These are phyloP conservation scores for Eucalyptus regnans DNA, from an alignment of 345 rosid genomes.

Conservation along the genomic window DNA sequence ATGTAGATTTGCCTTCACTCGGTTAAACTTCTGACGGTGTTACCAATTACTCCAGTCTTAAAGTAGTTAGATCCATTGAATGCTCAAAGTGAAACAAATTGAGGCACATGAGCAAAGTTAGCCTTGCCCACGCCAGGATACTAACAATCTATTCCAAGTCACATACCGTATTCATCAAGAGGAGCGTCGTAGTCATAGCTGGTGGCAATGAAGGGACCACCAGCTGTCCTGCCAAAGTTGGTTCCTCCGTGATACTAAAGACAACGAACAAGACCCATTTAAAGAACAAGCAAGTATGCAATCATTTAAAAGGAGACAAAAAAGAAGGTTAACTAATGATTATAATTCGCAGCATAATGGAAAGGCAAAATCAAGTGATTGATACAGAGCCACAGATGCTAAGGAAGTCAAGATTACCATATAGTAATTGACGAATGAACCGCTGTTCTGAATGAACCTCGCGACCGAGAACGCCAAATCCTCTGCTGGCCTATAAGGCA, in stretches of 20 bases:
- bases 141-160: not conserved
- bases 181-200: slow-evolving; percentile 49
- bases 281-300: not conserved
- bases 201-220: slow-evolving; percentile 37
- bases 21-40: not conserved
- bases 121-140: not conserved
- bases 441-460: slow-evolving; percentile 32
- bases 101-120: not conserved
- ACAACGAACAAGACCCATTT: not conserved
- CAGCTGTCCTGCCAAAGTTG: slow-evolving; percentile 34
- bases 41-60: not conserved
- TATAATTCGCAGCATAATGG: not conserved
- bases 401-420: slow-evolving; percentile 5
- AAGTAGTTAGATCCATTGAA: not conserved
- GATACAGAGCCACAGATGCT: not conserved
- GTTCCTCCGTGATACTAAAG: slow-evolving; percentile 43
- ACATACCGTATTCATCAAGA: slow-evolving; percentile 32
- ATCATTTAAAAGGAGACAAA: not conserved
- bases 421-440: slow-evolving; percentile 31
- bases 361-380: not conserved
- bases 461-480: slow-evolving; percentile 36
- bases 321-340: not conserved
- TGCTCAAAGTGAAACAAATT: not conserved
- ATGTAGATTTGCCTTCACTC: not conserved
- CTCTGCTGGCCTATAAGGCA: slow-evolving; percentile 32